Percentiles rank a stretch among this genome's conserved stretches.
phyloP scores from a whole-genome alignment of 2,329 filamentous ascomycete genomes.

The Torrubiellomyces zombiae region DNA sequence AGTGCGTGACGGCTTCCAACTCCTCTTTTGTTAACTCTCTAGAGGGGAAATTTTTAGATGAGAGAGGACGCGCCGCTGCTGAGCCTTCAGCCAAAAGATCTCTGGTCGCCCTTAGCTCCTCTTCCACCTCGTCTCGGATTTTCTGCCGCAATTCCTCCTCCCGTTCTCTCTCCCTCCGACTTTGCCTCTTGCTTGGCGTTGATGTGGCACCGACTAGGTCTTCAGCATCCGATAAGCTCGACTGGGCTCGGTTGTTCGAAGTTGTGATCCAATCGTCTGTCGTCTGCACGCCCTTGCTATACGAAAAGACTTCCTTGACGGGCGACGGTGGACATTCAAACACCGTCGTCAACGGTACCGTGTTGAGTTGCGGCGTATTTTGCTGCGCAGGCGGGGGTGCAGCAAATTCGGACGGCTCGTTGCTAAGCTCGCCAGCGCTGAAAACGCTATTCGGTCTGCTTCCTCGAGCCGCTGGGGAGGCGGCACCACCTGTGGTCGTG shows the following conservation, averaged over 20 bases:
- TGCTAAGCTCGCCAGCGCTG: conserved; percentile 67
- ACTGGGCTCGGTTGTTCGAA: conserved; percentile 26
- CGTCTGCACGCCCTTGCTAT: conserved; percentile 94
- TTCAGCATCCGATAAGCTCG: conserved; percentile 40
- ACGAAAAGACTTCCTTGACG: conserved; percentile 75
- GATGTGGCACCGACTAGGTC: conserved; percentile 36
- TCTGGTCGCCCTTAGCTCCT: conserved; percentile 65
- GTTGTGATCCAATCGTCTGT: conserved; percentile 53
- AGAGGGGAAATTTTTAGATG: conserved; percentile 49
- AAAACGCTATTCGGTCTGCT: conserved; percentile 78
- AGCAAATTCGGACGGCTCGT: conserved; percentile 47
- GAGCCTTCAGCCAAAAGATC: conserved; percentile 35
- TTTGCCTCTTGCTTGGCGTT: conserved; percentile 56
- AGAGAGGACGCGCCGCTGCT: conserved; percentile 8
- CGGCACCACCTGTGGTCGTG: conserved; percentile 43
- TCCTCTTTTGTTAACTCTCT: conserved; percentile 72
- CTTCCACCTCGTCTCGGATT: conserved; percentile 77
- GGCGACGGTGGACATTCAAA: conserved; percentile 66
- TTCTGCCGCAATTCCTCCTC: conserved; percentile 82
- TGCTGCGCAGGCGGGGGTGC: conserved; percentile 26
- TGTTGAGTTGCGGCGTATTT: conserved; percentile 39
- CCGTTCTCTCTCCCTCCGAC: conserved; percentile 60
- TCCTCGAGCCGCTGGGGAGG: conserved; percentile 48
- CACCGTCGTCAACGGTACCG: conserved; percentile 57
- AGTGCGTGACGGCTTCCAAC: conserved; percentile 75